Conservation (phyloP, 805 yeast genomes). For the Schwanniomyces vanrijiae region DNA sequence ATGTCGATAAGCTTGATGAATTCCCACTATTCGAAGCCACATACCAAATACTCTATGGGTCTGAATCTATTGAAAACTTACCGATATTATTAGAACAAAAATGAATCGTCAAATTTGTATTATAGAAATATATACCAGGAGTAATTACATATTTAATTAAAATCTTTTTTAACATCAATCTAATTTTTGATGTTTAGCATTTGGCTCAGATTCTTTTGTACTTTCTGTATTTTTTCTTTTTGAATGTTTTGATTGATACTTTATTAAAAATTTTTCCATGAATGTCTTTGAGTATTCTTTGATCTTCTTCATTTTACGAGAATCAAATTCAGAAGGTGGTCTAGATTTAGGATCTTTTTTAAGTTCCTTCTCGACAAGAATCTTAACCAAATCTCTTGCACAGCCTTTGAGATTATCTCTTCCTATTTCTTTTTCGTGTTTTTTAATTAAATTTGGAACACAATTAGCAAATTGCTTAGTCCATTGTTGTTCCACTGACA, state of each 20-base stretch:
- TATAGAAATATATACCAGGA: not conserved
- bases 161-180: not conserved
- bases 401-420: conserved; percentile 72
- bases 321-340: conserved; percentile 58
- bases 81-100: conserved; percentile 61
- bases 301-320: conserved; percentile 68
- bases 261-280: conserved; percentile 64
- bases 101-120: not conserved
- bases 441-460: conserved; percentile 77
- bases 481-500: conserved; percentile 35
- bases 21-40: conserved; percentile 84
- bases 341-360: conserved; percentile 33
- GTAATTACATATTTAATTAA: not conserved
- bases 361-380: conserved; percentile 67
- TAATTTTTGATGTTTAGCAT: not conserved
- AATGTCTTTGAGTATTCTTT: conserved; percentile 60
- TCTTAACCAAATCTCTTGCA: conserved; percentile 74
- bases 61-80: conserved; percentile 69
- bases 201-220: not conserved
- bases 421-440: conserved; percentile 64
- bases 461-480: conserved; percentile 59
- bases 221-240: conserved; percentile 7
- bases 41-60: conserved; percentile 78
- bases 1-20: conserved; percentile 54
- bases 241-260: conserved; percentile 42